Evolutionary conservation across 2,329 filamentous ascomycete species (phyloP).

Genomic region (Verticillium dahliae): DNA sequence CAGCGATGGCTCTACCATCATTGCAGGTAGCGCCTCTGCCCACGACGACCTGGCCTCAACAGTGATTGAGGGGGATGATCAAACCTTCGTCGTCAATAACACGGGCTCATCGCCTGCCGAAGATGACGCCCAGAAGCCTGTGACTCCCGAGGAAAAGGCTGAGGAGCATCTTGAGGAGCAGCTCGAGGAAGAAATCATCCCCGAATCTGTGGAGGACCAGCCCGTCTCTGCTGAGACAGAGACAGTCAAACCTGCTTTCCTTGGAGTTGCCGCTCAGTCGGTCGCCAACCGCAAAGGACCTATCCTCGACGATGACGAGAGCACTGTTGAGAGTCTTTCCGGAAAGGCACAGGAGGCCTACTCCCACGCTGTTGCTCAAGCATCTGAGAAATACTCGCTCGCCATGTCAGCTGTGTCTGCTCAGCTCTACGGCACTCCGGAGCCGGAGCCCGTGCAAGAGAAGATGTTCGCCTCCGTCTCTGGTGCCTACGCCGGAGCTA

Average conservation of each 20-base stretch:
- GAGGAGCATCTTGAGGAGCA: constrained; percentile 4
- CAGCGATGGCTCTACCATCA: constrained; percentile 12
- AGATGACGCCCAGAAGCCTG: constrained; percentile 5
- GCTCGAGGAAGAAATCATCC: constrained; percentile 17
- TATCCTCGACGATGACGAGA: constrained; percentile 33
- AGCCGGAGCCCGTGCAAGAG: constrained; percentile 54
- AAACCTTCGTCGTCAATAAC: constrained; percentile 10
- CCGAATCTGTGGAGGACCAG: constrained; percentile 17
- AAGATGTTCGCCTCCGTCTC: constrained; percentile 64
- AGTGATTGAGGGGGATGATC: constrained; percentile 8
- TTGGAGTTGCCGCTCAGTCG: constrained; percentile 44
- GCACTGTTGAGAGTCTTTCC: constrained; percentile 25
- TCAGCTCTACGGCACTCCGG: constrained; percentile 61
- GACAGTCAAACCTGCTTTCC: constrained; percentile 37
- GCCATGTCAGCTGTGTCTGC: constrained; percentile 62
- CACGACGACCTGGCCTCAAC: constrained; percentile 9
- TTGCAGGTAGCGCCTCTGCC: not conserved
- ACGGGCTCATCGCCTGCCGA: constrained; percentile 14
- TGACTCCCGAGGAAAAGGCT: constrained; percentile 3
- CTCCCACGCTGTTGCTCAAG: constrained; percentile 56
- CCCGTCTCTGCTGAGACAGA: constrained; percentile 19
- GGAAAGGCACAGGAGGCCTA: constrained; percentile 52
- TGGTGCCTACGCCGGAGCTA: constrained; percentile 59
- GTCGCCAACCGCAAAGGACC: constrained; percentile 37
- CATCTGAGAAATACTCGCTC: constrained; percentile 61